Base-by-base conservation (phyloP, 176 grass and related monocot species). In the Aechmea fasciata region DNA sequence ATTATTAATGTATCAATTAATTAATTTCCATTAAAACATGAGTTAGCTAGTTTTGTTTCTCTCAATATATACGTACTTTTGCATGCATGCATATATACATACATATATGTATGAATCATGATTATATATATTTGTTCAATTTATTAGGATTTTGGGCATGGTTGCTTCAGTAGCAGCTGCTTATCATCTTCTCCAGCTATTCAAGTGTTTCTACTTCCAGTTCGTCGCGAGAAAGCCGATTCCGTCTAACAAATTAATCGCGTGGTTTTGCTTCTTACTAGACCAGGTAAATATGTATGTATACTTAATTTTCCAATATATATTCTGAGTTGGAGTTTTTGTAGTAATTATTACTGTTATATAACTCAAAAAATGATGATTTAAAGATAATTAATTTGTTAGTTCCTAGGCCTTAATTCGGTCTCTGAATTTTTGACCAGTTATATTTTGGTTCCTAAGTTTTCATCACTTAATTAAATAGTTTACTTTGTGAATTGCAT, bases 151-250 rank as follows among this genome's bases (percentile, higher is more conserved):
- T 57, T 50, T 85, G 69, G 76, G 76, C 48, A 15, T 83, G 65
- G 73, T 69, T 3, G 49, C 81, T 12, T 80, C 72, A 11, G 80
- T 50, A 33, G 79, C 86, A 11, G 84, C 86, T 14, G 86, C 77
- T 11, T 87, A 97, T 80, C 85, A 97, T 72, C 78, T 97, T 18
- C 79, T 97, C 63, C 93, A 97, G 54, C 78, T 97, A 18, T 62
- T 85, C 49, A 89, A 73, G 76, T 92, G 93, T 79, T 13, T 85
- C 66, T 79, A 77, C 78, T 23, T 81, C 15, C 50, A 62, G 28
- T 81, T 77, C 61, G 73, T 75, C 68, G 65, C 23, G 50, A 66
- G 65, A 13, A 83, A 50, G 69, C 41, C 59, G 17, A 74, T 64
- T 72, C 73, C 75, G 29, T 55, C 14, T 12, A 79, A 76, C 81